These are phyloP conservation scores for Rhynchospora pubera DNA, from an alignment of 176 grass and related monocot species.

Conservation along the genomic window DNA sequence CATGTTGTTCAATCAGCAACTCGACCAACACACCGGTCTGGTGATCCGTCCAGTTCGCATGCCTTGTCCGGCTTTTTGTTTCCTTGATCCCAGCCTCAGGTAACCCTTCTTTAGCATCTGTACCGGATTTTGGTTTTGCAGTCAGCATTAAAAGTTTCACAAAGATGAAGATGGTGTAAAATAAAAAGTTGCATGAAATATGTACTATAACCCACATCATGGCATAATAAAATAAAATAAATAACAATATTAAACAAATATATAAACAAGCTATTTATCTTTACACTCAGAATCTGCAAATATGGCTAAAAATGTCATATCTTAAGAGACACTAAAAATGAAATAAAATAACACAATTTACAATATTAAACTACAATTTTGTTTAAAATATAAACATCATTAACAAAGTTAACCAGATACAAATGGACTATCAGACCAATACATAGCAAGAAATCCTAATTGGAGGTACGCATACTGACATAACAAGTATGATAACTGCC, in stretches of 20 bases:
- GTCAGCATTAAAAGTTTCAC: neutral
- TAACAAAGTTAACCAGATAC: neutral
- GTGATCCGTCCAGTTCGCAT: conserved; percentile 11
- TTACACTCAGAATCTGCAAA: neutral
- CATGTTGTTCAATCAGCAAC: neutral
- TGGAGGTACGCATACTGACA: neutral
- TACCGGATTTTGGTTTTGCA: neutral
- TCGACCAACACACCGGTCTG: neutral
- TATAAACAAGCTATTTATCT: neutral
- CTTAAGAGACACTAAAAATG: neutral
- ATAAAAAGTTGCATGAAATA: neutral
- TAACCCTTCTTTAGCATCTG: neutral
- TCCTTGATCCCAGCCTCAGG: neutral
- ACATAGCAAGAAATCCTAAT: neutral
- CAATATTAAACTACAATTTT: neutral
- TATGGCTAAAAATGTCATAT: neutral
- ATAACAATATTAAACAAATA: neutral
- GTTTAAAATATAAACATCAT: neutral
- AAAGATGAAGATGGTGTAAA: neutral
- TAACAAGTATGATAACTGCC: neutral
- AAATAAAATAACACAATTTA: neutral
- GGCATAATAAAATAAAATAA: neutral
- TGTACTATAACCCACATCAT: too few species aligned
- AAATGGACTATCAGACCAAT: neutral
- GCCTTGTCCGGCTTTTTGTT: neutral